phyloP scores from a whole-genome alignment of 139 green algal species.

The Diplosphaera chodatii region DNA sequence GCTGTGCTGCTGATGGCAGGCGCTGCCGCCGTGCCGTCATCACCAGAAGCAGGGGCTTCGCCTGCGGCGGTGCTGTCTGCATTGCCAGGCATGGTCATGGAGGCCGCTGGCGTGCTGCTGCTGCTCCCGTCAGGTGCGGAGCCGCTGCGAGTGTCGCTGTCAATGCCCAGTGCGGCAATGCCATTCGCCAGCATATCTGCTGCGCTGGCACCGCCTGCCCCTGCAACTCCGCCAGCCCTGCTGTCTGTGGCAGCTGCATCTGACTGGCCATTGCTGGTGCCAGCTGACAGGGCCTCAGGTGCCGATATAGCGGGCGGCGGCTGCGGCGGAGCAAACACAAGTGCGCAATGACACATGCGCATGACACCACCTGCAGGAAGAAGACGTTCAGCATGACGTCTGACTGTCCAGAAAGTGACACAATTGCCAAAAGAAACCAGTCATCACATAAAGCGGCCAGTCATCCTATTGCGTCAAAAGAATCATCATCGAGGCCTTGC shows the following conservation, averaged over 20 bases:
- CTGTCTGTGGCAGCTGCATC: not conserved
- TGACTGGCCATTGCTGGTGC: no score
- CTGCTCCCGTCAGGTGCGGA: not conserved
- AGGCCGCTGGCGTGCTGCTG: not conserved
- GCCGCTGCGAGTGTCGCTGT: not conserved
- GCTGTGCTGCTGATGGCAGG: not conserved
- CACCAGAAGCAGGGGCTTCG: no score
- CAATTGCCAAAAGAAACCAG: no score
- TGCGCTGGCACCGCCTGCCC: not conserved
- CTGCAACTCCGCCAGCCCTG: not conserved
- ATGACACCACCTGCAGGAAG: conserved; percentile 7
- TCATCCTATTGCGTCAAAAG: conserved; percentile 4
- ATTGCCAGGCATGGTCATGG: no score
- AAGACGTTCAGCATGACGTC: no score
- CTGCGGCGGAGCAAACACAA: conserved; percentile 5
- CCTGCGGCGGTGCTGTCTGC: no score
- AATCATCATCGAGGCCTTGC: conserved; percentile 5
- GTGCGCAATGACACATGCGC: conserved; percentile 12
- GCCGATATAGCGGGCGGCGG: not conserved
- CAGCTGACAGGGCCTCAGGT: not conserved
- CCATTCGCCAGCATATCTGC: not conserved
- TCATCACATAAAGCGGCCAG: not conserved
- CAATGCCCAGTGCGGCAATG: not conserved
- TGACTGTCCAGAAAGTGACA: no score
- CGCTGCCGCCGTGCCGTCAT: not conserved